Percentiles rank a stretch among this genome's conserved stretches.
Conservation (phyloP, 2,329 filamentous ascomycete genomes). For the Xylariaceae sp. region DNA sequence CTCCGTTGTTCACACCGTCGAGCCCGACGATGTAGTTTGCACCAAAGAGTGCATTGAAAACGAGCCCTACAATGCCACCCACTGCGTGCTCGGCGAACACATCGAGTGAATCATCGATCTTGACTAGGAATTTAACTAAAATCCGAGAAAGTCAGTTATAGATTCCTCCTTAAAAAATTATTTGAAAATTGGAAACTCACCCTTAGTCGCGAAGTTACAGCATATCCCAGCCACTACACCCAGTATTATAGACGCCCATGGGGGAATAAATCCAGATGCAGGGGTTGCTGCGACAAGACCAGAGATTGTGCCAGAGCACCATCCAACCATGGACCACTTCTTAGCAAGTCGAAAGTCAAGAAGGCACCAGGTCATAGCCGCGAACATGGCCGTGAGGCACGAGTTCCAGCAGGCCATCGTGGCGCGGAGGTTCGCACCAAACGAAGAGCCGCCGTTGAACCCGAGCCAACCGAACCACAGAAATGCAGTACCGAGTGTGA, state of each 20-base stretch:
- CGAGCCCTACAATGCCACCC: constrained; percentile 63
- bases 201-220: constrained; percentile 66
- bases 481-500: constrained; percentile 89
- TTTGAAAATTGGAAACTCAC: constrained; percentile 25
- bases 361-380: constrained; percentile 86
- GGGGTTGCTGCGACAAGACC: constrained; percentile 68
- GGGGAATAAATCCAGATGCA: constrained; percentile 63
- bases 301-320: constrained; percentile 68
- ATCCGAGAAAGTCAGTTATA: not conserved
- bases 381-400: constrained; percentile 89
- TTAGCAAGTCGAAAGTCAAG: constrained; percentile 91
- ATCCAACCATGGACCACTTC: constrained; percentile 84
- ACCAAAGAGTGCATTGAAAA: constrained; percentile 72
- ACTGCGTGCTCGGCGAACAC: constrained; percentile 69
- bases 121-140: constrained; percentile 55
- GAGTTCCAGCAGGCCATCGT: constrained; percentile 98
- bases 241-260: constrained; percentile 64
- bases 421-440: constrained; percentile 89
- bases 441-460: constrained; percentile 95
- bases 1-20: constrained; percentile 69
- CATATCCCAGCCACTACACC: constrained; percentile 61
- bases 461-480: constrained; percentile 99
- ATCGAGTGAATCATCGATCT: constrained; percentile 68
- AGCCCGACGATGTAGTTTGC: constrained; percentile 68
- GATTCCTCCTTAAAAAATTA: not conserved